Percentiles rank a stretch among this genome's conserved stretches.
Conservation (phyloP, 169 alveolate genomes). For the Eimeria necatrix region DNA sequence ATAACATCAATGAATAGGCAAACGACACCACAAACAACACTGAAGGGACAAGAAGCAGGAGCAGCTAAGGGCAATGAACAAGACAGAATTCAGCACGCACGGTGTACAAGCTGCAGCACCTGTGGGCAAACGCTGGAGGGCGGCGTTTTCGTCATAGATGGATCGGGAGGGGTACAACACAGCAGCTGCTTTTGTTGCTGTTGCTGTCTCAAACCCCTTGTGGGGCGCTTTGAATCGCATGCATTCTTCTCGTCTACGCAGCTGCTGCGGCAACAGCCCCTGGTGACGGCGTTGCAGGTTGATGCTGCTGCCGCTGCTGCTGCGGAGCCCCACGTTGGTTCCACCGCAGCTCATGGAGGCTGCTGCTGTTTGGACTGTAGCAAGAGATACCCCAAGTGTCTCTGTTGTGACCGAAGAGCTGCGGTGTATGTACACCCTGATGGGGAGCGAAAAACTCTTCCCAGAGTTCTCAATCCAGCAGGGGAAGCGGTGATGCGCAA, state of each 20-base stretch:
- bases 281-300: not conserved
- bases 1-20: not conserved
- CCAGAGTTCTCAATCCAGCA: not conserved
- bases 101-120: constrained; percentile 45
- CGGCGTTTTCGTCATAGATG: not conserved
- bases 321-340: not conserved
- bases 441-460: not conserved
- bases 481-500: not conserved
- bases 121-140: not conserved
- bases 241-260: not conserved
- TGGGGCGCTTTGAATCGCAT: constrained; percentile 20
- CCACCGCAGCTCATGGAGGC: not conserved
- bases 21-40: not conserved
- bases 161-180: constrained; percentile 6
- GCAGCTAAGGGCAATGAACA: not conserved
- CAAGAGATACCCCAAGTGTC: constrained; percentile 4
- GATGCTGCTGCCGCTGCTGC: not conserved
- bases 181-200: constrained; percentile 32
- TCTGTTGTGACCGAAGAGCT: not conserved
- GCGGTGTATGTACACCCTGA: not conserved
- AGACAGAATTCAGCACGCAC: constrained; percentile 1
- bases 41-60: not conserved
- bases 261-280: constrained; percentile 36
- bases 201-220: not conserved
- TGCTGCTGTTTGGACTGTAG: constrained; percentile 16